These are phyloP conservation scores for Dothidotthia symphoricarpi DNA, from an alignment of 2,329 filamentous ascomycete species.

Conservation along the genomic window DNA sequence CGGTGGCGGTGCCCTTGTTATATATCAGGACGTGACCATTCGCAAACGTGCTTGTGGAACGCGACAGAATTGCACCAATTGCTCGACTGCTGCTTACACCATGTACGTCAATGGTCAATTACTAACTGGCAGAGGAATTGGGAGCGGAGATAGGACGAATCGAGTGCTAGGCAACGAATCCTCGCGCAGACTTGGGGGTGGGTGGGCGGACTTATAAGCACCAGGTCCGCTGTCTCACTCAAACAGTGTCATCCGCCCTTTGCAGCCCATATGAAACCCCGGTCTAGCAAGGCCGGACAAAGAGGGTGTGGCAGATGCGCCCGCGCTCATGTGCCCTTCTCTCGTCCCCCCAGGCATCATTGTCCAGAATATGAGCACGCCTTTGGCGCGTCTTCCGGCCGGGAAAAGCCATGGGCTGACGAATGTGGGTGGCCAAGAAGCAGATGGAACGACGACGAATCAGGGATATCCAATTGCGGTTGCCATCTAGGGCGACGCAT, in stretches of 20 bases:
- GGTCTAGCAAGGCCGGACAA: slow-evolving; percentile 20
- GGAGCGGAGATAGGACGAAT: slow-evolving; percentile 29
- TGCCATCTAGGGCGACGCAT: slow-evolving; percentile 15
- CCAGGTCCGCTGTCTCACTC: slow-evolving; percentile 2
- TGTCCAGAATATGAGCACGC: slow-evolving; percentile 12
- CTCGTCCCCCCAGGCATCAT: slow-evolving; percentile 24
- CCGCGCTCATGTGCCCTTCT: slow-evolving; percentile 19
- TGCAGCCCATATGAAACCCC: slow-evolving; percentile 14
- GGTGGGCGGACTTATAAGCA: slow-evolving; percentile 28
- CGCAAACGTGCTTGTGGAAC: slow-evolving; percentile 31
- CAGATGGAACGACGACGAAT: slow-evolving; percentile 34
- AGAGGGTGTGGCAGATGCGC: slow-evolving; percentile 28
- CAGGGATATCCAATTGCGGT: slow-evolving; percentile 26
- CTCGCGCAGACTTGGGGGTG: slow-evolving; percentile 25
- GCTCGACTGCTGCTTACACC: slow-evolving; percentile 27
- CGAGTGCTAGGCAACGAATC: slow-evolving; percentile 20
- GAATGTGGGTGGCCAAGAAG: slow-evolving; percentile 34
- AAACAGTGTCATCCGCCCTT: slow-evolving; percentile 13
- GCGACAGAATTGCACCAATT: slow-evolving; percentile 31
- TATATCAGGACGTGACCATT: slow-evolving; percentile 18
- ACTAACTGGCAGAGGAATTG: slow-evolving; percentile 22
- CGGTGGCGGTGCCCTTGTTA: slow-evolving; percentile 24
- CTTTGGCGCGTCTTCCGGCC: slow-evolving; percentile 19
- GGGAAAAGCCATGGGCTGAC: slow-evolving; percentile 22
- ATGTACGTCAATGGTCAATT: slow-evolving; percentile 17